A percentile compares a stretch with the other conserved stretches of the same genome.
phyloP scores from a whole-genome alignment of 208 protist species.

The Trypanosoma rangeli region DNA sequence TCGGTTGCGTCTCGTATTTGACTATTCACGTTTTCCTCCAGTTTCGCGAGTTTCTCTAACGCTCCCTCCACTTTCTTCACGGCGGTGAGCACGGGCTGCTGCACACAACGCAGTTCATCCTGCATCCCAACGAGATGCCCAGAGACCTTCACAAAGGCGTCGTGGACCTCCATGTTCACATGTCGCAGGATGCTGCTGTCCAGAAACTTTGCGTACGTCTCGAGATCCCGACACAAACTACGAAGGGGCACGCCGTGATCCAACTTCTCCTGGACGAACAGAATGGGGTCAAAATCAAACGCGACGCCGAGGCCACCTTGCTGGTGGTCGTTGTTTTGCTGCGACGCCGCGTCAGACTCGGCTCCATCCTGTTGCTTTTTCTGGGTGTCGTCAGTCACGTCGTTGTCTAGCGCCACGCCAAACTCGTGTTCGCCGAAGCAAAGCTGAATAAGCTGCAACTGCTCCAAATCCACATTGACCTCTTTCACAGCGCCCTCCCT shows the following conservation, averaged over 20 bases:
- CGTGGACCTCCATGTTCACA: slow-evolving; percentile 80
- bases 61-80: slow-evolving; percentile 51
- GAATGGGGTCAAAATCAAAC: slow-evolving; percentile 53
- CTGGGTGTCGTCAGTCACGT: neutral
- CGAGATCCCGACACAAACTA: slow-evolving; percentile 65
- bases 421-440: slow-evolving; percentile 90
- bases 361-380: neutral
- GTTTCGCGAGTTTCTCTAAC: slow-evolving; percentile 34
- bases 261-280: slow-evolving; percentile 75
- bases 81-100: slow-evolving; percentile 48
- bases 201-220: slow-evolving; percentile 52
- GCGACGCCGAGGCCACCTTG: slow-evolving; percentile 3
- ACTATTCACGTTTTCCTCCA: slow-evolving; percentile 33
- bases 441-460: slow-evolving; percentile 80
- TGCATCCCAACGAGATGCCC: slow-evolving; percentile 70
- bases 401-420: slow-evolving; percentile 54
- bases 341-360: neutral
- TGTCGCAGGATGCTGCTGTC: slow-evolving; percentile 63
- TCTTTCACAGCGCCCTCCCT: neutral
- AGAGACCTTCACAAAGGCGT: slow-evolving; percentile 73
- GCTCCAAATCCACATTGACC: slow-evolving; percentile 31
- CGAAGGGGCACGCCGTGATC: slow-evolving; percentile 66
- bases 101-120: slow-evolving; percentile 69
- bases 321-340: slow-evolving; percentile 4
- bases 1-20: slow-evolving; percentile 57